Evolutionary conservation across 2,329 filamentous ascomycete species (phyloP).

Genomic region (Geosmithia flava): DNA sequence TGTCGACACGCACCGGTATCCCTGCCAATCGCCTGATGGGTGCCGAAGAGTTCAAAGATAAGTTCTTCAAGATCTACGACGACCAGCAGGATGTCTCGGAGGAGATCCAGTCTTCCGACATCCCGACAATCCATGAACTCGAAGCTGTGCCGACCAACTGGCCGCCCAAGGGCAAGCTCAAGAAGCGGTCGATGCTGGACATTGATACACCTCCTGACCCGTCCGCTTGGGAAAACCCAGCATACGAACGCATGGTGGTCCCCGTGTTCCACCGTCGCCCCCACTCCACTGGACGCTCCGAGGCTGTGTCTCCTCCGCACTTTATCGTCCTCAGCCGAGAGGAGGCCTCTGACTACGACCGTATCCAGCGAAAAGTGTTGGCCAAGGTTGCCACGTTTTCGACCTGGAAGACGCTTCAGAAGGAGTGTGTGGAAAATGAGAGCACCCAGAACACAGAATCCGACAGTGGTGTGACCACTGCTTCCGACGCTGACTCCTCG

Average conservation of each 20-base stretch:
- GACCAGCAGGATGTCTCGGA: slow-evolving; percentile 58
- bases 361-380: slow-evolving; percentile 69
- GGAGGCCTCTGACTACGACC: slow-evolving; percentile 54
- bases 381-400: slow-evolving; percentile 66
- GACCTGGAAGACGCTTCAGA: slow-evolving; percentile 50
- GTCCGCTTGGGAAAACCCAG: slow-evolving; percentile 45
- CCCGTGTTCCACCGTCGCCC: slow-evolving; percentile 53
- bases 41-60: slow-evolving; percentile 69
- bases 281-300: slow-evolving; percentile 16
- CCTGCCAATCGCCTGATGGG: slow-evolving; percentile 57
- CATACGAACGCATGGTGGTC: slow-evolving; percentile 56
- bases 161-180: slow-evolving; percentile 36
- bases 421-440: slow-evolving; percentile 25
- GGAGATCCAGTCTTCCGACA: slow-evolving; percentile 53
- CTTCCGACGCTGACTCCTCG: slow-evolving; percentile 52
- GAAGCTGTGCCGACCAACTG: slow-evolving; percentile 71
- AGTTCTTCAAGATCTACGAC: slow-evolving; percentile 78
- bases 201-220: slow-evolving; percentile 27
- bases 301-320: slow-evolving; percentile 35
- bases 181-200: slow-evolving; percentile 38
- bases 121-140: slow-evolving; percentile 63
- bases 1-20: slow-evolving; percentile 56
- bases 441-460: slow-evolving; percentile 46
- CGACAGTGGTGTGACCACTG: slow-evolving; percentile 55
- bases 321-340: slow-evolving; percentile 67